Percentiles rank a stretch among this genome's conserved stretches.
These are phyloP conservation scores for Gymnopilus dilepis DNA, from an alignment of 768 basidiomycete species.

Conservation along the genomic window DNA sequence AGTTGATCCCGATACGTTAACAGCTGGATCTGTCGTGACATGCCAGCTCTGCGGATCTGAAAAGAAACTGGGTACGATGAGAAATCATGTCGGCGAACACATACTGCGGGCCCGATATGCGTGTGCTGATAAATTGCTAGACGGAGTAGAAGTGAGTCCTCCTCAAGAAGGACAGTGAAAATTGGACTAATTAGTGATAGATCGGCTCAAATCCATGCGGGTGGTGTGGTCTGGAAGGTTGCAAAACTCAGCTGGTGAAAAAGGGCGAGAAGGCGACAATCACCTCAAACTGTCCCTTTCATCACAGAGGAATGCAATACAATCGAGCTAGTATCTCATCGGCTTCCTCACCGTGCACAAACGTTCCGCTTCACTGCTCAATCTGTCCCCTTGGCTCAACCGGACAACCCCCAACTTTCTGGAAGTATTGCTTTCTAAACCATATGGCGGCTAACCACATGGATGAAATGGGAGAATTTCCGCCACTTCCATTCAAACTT, in stretches of 20 bases:
- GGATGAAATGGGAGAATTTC: background rate
- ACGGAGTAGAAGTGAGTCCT: slow-evolving; percentile 3
- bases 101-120: slow-evolving; percentile 11
- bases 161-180: background rate
- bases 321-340: too few species aligned
- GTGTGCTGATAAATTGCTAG: background rate
- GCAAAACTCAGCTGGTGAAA: background rate
- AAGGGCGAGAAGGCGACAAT: too few species aligned
- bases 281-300: too few species aligned
- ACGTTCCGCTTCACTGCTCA: too few species aligned
- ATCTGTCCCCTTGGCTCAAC: too few species aligned
- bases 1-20: too few species aligned
- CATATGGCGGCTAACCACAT: background rate
- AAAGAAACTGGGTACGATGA: slow-evolving; percentile 10
- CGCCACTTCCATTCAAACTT: background rate
- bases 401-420: too few species aligned
- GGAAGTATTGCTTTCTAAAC: background rate
- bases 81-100: slow-evolving; percentile 25
- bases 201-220: slow-evolving; percentile 20
- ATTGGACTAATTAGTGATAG: background rate
- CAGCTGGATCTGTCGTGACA: too few species aligned
- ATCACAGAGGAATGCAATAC: too few species aligned
- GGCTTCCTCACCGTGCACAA: too few species aligned
- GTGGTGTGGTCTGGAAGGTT: slow-evolving; percentile 15
- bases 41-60: background rate